A percentile compares a stretch with the other conserved stretches of the same genome.
Conservation (phyloP, 805 yeast species). For the Suhomyces vadensis region DNA sequence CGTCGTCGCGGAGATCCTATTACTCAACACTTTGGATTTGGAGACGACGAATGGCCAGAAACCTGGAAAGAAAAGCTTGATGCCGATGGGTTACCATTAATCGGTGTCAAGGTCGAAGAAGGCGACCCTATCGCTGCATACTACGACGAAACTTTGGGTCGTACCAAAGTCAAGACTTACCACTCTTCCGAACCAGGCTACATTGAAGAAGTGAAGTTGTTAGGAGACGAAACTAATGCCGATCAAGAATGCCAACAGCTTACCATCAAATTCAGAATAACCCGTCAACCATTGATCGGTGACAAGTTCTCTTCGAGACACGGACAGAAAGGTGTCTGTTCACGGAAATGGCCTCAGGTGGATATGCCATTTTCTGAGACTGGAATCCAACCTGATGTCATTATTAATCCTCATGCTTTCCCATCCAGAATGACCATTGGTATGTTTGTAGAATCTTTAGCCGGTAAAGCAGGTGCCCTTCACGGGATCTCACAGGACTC, state of each 20-base stretch:
- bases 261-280: slow-evolving; percentile 85
- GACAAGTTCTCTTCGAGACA: slow-evolving; percentile 97
- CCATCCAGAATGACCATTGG: slow-evolving; percentile 99
- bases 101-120: slow-evolving; percentile 86
- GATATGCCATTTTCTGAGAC: slow-evolving; percentile 97
- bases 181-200: slow-evolving; percentile 94
- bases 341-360: slow-evolving; percentile 95
- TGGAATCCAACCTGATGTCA: slow-evolving; percentile 96
- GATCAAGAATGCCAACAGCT: slow-evolving; percentile 80
- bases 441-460: slow-evolving; percentile 97
- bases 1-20: slow-evolving; percentile 93
- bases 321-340: slow-evolving; percentile 98
- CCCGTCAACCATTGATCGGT: slow-evolving; percentile 93
- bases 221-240: slow-evolving; percentile 71
- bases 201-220: slow-evolving; percentile 89
- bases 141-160: slow-evolving; percentile 86
- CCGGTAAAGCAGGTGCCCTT: slow-evolving; percentile 98
- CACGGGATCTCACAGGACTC: slow-evolving; percentile 98
- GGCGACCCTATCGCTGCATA: slow-evolving; percentile 96
- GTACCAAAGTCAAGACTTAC: slow-evolving; percentile 88
- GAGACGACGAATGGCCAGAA: slow-evolving; percentile 89
- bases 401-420: slow-evolving; percentile 98
- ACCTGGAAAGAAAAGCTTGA: slow-evolving; percentile 87
- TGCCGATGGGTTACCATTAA: slow-evolving; percentile 86
- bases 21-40: slow-evolving; percentile 92